Base-by-base conservation (phyloP, 1,139 yeast species). In the Taphrina wiesneri region DNA sequence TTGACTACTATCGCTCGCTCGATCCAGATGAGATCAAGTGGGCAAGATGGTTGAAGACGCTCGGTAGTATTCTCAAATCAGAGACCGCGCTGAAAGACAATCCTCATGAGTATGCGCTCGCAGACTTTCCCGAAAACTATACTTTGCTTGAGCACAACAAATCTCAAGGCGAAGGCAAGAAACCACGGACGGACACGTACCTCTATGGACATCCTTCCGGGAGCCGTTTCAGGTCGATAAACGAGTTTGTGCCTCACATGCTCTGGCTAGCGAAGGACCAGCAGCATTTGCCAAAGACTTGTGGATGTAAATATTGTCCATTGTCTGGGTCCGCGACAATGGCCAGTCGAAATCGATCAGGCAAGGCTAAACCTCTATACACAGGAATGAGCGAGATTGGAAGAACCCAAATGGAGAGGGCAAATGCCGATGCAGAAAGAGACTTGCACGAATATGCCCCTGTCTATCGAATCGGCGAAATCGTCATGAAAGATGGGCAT, bases 181-280 rank as follows among this genome's bases (percentile, higher is more conserved):
- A 34, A 23, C 28, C 41, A 4, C 64, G 62, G 26, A 63, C 67
- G 15, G 70, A 68, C 51, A 23, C 39, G 17, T 69, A 61, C 51
- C 39, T 69, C 17, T 70, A 34, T 45, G 71, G 71, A 21, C 71
- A 70, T 54, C 71, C 71, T 3, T 59, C 69, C 1, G 71, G 71
- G 2, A 51, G 57, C 34, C 60, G 63, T 26, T 69, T 63, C 59
- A 65, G 70, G 23, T 65, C 70, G 1, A 43, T 65, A 7, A 45
- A 26, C 2, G 71, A 70, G 36, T 67, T 70, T 46, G 43, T 47
- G 13, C 68, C 67, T 4, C 71, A 70, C 51, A 52, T 68, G 19
- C 25, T 60, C 30, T 69, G 69, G 70, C 65, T 69, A 15, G 60
- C 49, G 45, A 34, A 30, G 21, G 56, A 52, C 26, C 11, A 34